Evolutionary conservation across 2,329 filamentous ascomycete genomes (phyloP), one percentile per base, ranked within the genome.

Genomic region (Aspergillus awamori): DNA sequence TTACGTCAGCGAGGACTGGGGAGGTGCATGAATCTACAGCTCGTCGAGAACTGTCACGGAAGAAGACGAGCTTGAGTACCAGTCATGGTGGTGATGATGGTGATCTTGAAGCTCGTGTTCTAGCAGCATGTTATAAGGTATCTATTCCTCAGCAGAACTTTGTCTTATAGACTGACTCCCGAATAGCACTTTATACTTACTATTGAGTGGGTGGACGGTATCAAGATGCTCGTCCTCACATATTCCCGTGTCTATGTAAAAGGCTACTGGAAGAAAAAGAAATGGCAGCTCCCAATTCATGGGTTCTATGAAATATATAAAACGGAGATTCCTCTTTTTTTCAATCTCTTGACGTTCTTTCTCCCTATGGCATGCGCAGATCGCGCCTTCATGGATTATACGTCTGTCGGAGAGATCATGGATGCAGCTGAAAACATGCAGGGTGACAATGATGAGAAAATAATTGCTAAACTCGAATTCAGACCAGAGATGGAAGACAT

Each of bases 131-230:
- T 59, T 68, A 68, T 55, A 66, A 63, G 55, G 57, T 67, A 54
- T 45, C 8, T 45, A 0, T 45, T 45, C 57, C 6, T 57, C 1
- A 36, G 8, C 8, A 51, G 13, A 11, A 20, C 20, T 61, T 28
- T 10, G 47, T 38, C 28, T 62, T 59, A 33, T 48, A 26, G 4
- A 20, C 47, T 28, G 8, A 28, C 28, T 30, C 8, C 6, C 53
- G 28, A 69, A n/a, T 39, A 39, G 62, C 52, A 69, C 53, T 69
- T 68, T 51, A 52, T 39, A 17, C 65, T 69, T 15, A 66, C 56
- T n/a, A 60, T 69, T 53, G 26, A 69, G 56, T 28, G 17, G 15
- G 47, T 69, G 5, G 60, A 67, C 22, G 28, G 59, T 39, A 51
- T 62, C 5, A 59, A 56, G 45, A 67, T 69, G 51, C 65, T 69